Evolutionary conservation across 2,329 filamentous ascomycete genomes (phyloP).

Genomic region (Aspergillus flavus): DNA sequence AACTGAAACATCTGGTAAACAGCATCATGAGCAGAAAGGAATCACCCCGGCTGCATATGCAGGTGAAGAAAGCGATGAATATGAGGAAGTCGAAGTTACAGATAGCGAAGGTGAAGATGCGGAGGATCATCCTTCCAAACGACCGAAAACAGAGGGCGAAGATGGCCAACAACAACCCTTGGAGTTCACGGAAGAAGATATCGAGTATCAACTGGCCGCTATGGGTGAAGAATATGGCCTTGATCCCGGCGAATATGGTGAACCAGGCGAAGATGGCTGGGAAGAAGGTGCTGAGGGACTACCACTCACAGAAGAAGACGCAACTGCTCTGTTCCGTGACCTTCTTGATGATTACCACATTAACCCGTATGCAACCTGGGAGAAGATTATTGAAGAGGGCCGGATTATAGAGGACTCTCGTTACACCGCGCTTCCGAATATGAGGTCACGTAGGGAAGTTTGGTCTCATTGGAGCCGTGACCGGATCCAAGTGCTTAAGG

Average conservation of each 20-base stretch:
- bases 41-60: slow-evolving; percentile 34
- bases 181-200: slow-evolving; percentile 92
- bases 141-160: slow-evolving; percentile 57
- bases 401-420: slow-evolving; percentile 81
- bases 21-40: slow-evolving; percentile 19
- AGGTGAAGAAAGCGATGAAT: slow-evolving; percentile 66
- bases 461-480: slow-evolving; percentile 84
- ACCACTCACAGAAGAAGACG: slow-evolving; percentile 73
- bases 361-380: slow-evolving; percentile 89
- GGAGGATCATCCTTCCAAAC: slow-evolving; percentile 56
- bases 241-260: slow-evolving; percentile 75
- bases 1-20: slow-evolving; percentile 11
- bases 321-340: slow-evolving; percentile 77
- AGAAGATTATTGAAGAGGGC: slow-evolving; percentile 81
- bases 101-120: slow-evolving; percentile 56
- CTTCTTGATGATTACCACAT: slow-evolving; percentile 79
- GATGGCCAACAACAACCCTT: slow-evolving; percentile 53
- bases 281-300: slow-evolving; percentile 73
- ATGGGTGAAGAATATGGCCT: slow-evolving; percentile 86
- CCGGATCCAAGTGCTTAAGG: slow-evolving; percentile 71
- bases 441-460: slow-evolving; percentile 76
- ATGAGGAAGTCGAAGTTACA: slow-evolving; percentile 76
- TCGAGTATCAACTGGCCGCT: slow-evolving; percentile 84
- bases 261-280: slow-evolving; percentile 58
- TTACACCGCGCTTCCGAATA: slow-evolving; percentile 81